Conservation (phyloP, 2,329 filamentous ascomycete species). For the Botrytis byssoidea region DNA sequence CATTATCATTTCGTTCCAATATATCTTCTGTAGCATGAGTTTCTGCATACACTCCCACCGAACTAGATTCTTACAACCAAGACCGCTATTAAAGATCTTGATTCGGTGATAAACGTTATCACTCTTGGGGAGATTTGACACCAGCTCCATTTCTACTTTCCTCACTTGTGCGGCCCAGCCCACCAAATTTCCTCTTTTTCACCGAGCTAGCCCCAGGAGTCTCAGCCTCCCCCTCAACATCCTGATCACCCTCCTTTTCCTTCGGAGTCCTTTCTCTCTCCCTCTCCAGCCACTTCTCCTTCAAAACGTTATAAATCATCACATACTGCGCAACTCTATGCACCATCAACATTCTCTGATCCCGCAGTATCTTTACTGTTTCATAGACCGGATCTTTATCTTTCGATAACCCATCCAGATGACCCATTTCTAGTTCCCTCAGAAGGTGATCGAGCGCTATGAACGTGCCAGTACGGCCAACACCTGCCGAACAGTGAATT, state of each 20-base stretch:
- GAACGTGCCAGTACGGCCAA: slow-evolving; percentile 90
- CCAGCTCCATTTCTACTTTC: not conserved
- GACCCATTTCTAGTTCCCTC: slow-evolving; percentile 24
- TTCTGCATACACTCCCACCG: not conserved
- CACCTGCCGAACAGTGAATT: slow-evolving; percentile 92
- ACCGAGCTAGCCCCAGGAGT: not conserved
- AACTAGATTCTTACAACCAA: not conserved
- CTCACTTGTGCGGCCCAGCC: not conserved
- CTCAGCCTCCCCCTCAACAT: not conserved
- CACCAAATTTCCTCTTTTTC: slow-evolving; percentile 12
- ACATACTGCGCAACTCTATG: slow-evolving; percentile 23
- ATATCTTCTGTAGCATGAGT: not conserved
- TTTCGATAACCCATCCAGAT: slow-evolving; percentile 20
- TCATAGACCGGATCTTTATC: slow-evolving; percentile 27
- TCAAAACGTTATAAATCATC: slow-evolving; percentile 27
- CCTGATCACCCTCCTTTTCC: not conserved
- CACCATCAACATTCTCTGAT: slow-evolving; percentile 28
- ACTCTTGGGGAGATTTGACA: not conserved
- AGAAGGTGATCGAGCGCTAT: slow-evolving; percentile 28
- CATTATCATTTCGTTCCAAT: not conserved
- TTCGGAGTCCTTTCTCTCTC: not conserved
- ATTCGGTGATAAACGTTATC: not conserved
- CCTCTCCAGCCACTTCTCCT: slow-evolving; percentile 24
- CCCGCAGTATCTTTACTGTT: slow-evolving; percentile 24
- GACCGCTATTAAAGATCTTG: not conserved